A percentile compares a stretch with the other conserved stretches of the same genome.
These are phyloP conservation scores for Forsythia viridissima DNA, from an alignment of 257 asterid genomes.

Conservation along the genomic window DNA sequence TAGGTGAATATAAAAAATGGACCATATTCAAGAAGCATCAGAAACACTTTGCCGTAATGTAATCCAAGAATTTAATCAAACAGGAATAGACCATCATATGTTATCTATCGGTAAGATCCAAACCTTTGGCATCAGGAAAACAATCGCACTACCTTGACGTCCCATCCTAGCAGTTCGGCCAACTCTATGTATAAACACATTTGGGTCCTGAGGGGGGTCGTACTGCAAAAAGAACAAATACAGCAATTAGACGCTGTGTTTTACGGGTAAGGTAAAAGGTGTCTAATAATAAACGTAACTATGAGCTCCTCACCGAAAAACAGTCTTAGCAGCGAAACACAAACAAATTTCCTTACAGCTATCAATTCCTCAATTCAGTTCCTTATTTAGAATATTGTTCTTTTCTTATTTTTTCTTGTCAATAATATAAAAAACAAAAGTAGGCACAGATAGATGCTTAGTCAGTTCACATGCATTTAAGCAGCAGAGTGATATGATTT, in stretches of 20 bases:
- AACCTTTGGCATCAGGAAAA: constrained; percentile 87
- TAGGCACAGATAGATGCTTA: too few species aligned
- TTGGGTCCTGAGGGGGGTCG: constrained; percentile 97
- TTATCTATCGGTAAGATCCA: constrained; percentile 6
- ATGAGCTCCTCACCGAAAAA: background rate
- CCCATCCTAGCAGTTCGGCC: constrained; percentile 99
- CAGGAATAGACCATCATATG: background rate
- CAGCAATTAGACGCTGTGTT: background rate
- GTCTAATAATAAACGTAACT: background rate
- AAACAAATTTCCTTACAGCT: background rate
- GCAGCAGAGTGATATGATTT: background rate
- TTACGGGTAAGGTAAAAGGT: background rate
- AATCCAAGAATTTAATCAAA: constrained; percentile 2
- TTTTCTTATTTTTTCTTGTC: too few species aligned
- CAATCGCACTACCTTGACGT: constrained; percentile 80
- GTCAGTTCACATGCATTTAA: background rate
- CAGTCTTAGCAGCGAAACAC: background rate
- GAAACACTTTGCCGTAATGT: background rate
- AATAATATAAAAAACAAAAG: too few species aligned
- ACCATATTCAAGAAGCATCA: constrained; percentile 17
- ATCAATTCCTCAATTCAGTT: background rate
- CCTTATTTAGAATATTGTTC: background rate
- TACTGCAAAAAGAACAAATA: constrained; percentile 53
- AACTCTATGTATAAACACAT: constrained; percentile 90
- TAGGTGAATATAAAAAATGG: constrained; percentile 21